Evolutionary conservation across 1,139 yeast species (phyloP).

Genomic region (Geotrichum reessii): DNA sequence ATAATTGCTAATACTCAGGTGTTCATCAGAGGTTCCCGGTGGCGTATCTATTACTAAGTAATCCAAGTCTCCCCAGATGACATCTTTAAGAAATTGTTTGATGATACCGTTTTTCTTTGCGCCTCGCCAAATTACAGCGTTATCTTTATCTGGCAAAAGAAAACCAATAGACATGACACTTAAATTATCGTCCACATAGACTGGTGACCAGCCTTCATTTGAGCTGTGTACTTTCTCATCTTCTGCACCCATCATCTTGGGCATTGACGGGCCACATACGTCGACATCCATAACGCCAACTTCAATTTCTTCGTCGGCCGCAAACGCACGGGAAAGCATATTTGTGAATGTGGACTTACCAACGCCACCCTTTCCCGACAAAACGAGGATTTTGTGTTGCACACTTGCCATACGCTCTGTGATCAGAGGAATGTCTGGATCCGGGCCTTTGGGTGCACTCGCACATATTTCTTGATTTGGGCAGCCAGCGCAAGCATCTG

Average conservation of each 20-base stretch:
- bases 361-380: conserved; percentile 97
- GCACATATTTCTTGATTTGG: conserved; percentile 90
- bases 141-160: conserved; percentile 89
- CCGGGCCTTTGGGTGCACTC: conserved; percentile 88
- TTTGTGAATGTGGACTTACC: conserved; percentile 95
- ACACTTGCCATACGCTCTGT: conserved; percentile 60
- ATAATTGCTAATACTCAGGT: conserved; percentile 79
- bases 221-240: conserved; percentile 86
- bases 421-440: conserved; percentile 84
- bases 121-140: conserved; percentile 97
- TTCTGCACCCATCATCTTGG: conserved; percentile 88
- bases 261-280: conserved; percentile 96
- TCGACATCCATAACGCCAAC: conserved; percentile 97
- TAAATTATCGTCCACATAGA: conserved; percentile 87
- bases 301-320: conserved; percentile 79
- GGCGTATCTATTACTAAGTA: conserved; percentile 93
- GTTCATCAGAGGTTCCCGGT: conserved; percentile 98
- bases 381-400: conserved; percentile 74
- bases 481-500: conserved; percentile 91
- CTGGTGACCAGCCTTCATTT: conserved; percentile 93
- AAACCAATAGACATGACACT: conserved; percentile 95
- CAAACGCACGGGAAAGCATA: conserved; percentile 92
- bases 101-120: conserved; percentile 89
- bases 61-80: conserved; percentile 92
- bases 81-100: conserved; percentile 90